Evolutionary conservation across 2,329 filamentous ascomycete species (phyloP).

Genomic region (Claviceps cyperi): DNA sequence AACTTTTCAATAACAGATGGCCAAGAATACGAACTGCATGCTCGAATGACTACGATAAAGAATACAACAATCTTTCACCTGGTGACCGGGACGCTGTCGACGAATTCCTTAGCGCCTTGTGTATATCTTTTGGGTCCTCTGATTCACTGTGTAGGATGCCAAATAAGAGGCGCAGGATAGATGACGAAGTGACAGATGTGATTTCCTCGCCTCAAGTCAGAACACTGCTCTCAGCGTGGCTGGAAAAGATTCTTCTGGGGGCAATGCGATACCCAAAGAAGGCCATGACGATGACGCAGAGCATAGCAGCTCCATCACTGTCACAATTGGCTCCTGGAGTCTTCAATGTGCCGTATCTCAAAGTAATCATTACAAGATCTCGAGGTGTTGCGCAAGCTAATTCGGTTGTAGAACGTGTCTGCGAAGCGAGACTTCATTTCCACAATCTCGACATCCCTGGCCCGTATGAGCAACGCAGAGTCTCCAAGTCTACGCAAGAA

Average conservation of each 20-base stretch:
- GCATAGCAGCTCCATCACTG: constrained; percentile 12
- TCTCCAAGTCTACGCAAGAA: constrained; percentile 20
- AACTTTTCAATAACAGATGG: background rate
- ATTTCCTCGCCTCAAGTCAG: background rate
- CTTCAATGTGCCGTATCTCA: constrained; percentile 22
- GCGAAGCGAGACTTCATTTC: constrained; percentile 14
- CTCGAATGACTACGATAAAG: constrained; percentile 1
- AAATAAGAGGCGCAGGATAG: background rate
- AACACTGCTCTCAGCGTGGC: constrained; percentile 5
- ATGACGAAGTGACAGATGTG: background rate
- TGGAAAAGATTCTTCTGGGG: constrained; percentile 16
- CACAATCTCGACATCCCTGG: constrained; percentile 16
- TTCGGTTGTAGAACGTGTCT: constrained; percentile 11
- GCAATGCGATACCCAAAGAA: constrained; percentile 8
- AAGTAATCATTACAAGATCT: constrained; percentile 11
- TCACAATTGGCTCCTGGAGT: constrained; percentile 19
- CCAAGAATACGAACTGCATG: background rate
- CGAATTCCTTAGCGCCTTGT: constrained; percentile 14
- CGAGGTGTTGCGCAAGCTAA: constrained; percentile 1
- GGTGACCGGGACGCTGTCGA: constrained; percentile 17
- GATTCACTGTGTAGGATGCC: background rate
- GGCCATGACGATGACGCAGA: constrained; percentile 10
- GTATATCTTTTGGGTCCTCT: background rate
- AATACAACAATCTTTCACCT: constrained; percentile 8
- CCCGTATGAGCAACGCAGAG: constrained; percentile 20